phyloP scores from a whole-genome alignment of 495 filamentous ascomycete genomes.

The Usnea hakonensis region DNA sequence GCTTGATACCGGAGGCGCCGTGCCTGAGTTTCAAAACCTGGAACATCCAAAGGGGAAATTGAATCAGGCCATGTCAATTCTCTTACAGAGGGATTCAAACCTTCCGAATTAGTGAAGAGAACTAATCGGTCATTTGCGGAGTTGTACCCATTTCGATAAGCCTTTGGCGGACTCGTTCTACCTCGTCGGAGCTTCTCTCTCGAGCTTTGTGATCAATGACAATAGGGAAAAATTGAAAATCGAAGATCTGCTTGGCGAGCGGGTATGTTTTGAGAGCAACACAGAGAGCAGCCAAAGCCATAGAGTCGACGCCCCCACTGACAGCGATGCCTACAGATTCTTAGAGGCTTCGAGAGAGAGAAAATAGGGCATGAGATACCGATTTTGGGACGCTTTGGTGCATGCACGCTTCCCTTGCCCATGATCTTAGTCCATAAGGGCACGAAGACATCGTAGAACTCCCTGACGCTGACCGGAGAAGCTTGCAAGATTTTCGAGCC shows the following conservation, averaged over 20 bases:
- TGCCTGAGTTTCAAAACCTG: slow-evolving; percentile 72
- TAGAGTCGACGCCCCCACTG: slow-evolving; percentile 92
- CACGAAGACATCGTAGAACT: slow-evolving; percentile 2
- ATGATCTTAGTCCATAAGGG: background rate
- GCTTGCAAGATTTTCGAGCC: background rate
- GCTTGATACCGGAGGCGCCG: slow-evolving; percentile 65
- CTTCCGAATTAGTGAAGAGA: slow-evolving; percentile 28
- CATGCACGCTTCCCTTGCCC: too few relatives aligned
- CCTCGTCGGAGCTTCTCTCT: slow-evolving; percentile 60
- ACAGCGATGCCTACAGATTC: slow-evolving; percentile 62
- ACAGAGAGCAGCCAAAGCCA: slow-evolving; percentile 81
- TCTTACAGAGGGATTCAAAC: slow-evolving; percentile 44
- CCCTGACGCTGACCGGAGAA: background rate
- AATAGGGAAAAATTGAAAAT: slow-evolving; percentile 49
- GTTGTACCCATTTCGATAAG: slow-evolving; percentile 39
- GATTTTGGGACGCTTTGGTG: background rate
- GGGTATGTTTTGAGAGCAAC: slow-evolving; percentile 32
- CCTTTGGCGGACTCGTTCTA: slow-evolving; percentile 47
- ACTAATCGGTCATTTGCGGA: background rate
- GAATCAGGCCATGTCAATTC: slow-evolving; percentile 40
- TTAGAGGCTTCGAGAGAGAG: slow-evolving; percentile 5
- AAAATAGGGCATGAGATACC: background rate
- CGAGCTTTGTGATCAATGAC: slow-evolving; percentile 76
- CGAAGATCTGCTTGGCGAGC: slow-evolving; percentile 21
- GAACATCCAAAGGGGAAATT: slow-evolving; percentile 36